A percentile compares a stretch with the other conserved stretches of the same genome.
Conservation (phyloP, 192 early-diverging fungal genomes). For the Globomyces pollinis-pini region DNA sequence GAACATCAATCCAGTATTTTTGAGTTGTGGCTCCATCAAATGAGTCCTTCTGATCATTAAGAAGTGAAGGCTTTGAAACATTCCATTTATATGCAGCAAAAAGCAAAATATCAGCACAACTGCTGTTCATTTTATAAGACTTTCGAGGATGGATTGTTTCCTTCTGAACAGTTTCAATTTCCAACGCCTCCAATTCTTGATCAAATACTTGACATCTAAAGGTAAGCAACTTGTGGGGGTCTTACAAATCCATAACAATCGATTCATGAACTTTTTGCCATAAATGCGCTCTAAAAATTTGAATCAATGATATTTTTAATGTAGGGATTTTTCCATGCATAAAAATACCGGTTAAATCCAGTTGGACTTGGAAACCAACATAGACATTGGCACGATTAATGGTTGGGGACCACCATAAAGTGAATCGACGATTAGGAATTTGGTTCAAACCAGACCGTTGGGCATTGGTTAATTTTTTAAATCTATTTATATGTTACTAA, state of each 20-base stretch:
- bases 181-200: conserved; percentile 92
- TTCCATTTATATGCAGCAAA: conserved; percentile 99
- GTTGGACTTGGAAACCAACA: conserved; percentile 99
- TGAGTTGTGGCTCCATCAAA: conserved; percentile 96
- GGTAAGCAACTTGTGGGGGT: neutral
- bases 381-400: conserved; percentile 99
- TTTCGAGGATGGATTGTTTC: conserved; percentile 99
- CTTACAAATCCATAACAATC: conserved; percentile 60
- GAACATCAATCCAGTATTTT: conserved; percentile 98
- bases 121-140: conserved; percentile 98
- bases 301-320: conserved; percentile 97
- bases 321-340: conserved; percentile 99
- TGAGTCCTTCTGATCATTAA: conserved; percentile 88
- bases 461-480: conserved; percentile 97
- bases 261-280: conserved; percentile 98
- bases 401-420: conserved; percentile 98
- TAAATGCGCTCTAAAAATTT: conserved; percentile 97
- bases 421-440: conserved; percentile 99
- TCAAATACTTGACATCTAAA: conserved; percentile 83
- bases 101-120: conserved; percentile 86
- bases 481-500: conserved; percentile 36
- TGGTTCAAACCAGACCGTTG: conserved; percentile 97
- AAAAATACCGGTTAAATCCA: conserved; percentile 99
- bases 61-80: conserved; percentile 85
- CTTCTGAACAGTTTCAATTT: conserved; percentile 98